Base-by-base conservation (phyloP, 2,329 filamentous ascomycete species). In the Aspergillus ibericus region DNA sequence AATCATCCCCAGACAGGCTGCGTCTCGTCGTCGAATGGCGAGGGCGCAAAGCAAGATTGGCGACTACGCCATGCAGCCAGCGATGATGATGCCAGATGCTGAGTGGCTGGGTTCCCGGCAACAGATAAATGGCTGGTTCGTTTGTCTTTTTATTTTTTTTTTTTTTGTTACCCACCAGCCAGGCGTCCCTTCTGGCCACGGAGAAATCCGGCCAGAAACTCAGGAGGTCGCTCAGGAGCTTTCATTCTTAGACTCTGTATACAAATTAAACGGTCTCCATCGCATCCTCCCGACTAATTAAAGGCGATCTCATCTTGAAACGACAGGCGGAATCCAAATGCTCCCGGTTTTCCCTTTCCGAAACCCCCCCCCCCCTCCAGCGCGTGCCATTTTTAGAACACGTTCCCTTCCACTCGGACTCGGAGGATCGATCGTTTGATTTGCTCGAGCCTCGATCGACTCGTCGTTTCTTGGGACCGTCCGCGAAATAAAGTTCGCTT, bases 311-410 rank as follows among this genome's bases (percentile, higher is more conserved):
- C 36, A 53, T 40, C n/a, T 22, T 53, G 51, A 53, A 53, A 53
- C 51, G 51, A 53, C 36, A 29, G 50, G 36, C 35, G 35, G 35
- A 40, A 42, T 53, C 36, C 32, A 36, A 38, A 38, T 29, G 32
- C 34, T 38, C 15, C 49, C 34, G 44, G 44, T 10, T 29, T 48
- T 53, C 20, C 50, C 35, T 53, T 38, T n/a, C 34, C 36, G 34
- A 42, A 40, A 25, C 27, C 27, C 25, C 25, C 25, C 25, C 25
- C 25, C 25, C 25, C 27, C 27, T 13, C 6, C 25, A 20, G 25
- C 36, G 51, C 51, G 51, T 53, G 55, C 55, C 55, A 56, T 38
- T 56, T 56, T 56, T 56, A 56, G 55, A 56, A 52, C 36, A 32
- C 40, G 51, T 53, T 36, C 38, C 27, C 20, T 42, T 5, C 25